These are phyloP conservation scores for Terfezia boudieri DNA, from an alignment of 495 filamentous ascomycete species.

Conservation along the genomic window DNA sequence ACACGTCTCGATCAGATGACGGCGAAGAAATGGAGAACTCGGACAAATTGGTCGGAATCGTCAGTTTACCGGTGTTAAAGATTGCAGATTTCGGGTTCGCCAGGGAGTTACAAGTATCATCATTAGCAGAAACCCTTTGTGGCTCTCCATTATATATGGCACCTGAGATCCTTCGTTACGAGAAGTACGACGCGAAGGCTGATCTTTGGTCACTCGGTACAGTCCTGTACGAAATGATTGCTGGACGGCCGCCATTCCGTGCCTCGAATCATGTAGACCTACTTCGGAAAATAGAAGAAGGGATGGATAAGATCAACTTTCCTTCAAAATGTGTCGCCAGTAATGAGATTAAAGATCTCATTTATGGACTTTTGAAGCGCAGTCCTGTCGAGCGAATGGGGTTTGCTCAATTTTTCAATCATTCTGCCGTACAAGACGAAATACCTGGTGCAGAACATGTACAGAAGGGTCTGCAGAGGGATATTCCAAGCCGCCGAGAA, in stretches of 20 bases:
- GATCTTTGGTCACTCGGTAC: conserved; percentile 97
- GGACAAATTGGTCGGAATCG: conserved; percentile 40
- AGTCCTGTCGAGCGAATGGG: conserved; percentile 63
- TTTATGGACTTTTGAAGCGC: conserved; percentile 59
- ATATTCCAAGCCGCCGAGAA: background rate
- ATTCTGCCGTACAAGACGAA: conserved; percentile 45
- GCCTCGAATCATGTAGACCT: conserved; percentile 88
- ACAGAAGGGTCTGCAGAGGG: background rate
- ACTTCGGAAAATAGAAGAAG: conserved; percentile 69
- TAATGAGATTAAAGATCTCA: conserved; percentile 55
- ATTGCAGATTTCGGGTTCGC: conserved; percentile 97
- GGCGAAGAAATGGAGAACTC: conserved; percentile 23
- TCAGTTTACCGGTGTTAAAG: conserved; percentile 81
- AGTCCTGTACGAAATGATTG: conserved; percentile 84
- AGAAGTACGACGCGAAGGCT: conserved; percentile 90
- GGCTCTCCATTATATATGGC: conserved; percentile 99
- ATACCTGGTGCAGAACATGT: conserved; percentile 63
- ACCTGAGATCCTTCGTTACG: conserved; percentile 87
- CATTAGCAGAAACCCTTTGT: conserved; percentile 84
- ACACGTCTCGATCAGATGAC: background rate
- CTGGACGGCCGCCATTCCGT: conserved; percentile 72
- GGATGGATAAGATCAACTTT: conserved; percentile 65
- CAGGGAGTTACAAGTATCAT: conserved; percentile 64
- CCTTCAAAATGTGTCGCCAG: conserved; percentile 49
- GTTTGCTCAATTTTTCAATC: conserved; percentile 61